These are phyloP conservation scores for Cercospora sesami DNA, from an alignment of 2,329 filamentous ascomycete species.

Conservation along the genomic window DNA sequence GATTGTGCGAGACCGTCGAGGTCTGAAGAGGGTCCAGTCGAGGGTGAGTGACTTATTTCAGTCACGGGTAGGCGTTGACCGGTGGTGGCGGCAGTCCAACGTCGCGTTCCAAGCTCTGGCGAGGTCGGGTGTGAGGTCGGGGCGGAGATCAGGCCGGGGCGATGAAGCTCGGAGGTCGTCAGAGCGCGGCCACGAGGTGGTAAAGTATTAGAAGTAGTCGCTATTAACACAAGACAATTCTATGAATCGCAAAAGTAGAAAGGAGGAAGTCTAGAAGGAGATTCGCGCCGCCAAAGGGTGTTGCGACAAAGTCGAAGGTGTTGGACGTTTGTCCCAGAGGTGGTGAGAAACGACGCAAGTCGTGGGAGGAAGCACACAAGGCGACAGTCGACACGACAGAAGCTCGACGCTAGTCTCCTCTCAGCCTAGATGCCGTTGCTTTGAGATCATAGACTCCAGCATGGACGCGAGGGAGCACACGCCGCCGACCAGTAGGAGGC, in stretches of 20 bases:
- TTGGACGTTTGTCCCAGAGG: slow-evolving; percentile 20
- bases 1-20: slow-evolving; percentile 12
- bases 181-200: slow-evolving; percentile 6
- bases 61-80: neutral
- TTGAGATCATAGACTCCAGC: neutral
- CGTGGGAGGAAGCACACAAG: slow-evolving; percentile 18
- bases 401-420: neutral
- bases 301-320: slow-evolving; percentile 20
- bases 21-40: slow-evolving; percentile 9
- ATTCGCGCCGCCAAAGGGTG: slow-evolving; percentile 4
- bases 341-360: slow-evolving; percentile 15
- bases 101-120: slow-evolving; percentile 13
- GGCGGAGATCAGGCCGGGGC: slow-evolving; percentile 24
- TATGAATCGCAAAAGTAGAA: slow-evolving; percentile 21
- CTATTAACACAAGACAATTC: slow-evolving; percentile 30
- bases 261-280: slow-evolving; percentile 16
- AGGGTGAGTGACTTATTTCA: slow-evolving; percentile 4
- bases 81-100: slow-evolving; percentile 9
- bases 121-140: slow-evolving; percentile 7
- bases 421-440: neutral
- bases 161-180: slow-evolving; percentile 15
- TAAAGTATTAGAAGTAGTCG: slow-evolving; percentile 20
- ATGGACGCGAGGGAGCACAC: slow-evolving; percentile 4
- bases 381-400: slow-evolving; percentile 16
- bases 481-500: slow-evolving; percentile 5